A percentile compares a stretch with the other conserved stretches of the same genome.
Evolutionary conservation across 2,329 filamentous ascomycete genomes (phyloP).

Genomic region (Trichoderma atroviride): DNA sequence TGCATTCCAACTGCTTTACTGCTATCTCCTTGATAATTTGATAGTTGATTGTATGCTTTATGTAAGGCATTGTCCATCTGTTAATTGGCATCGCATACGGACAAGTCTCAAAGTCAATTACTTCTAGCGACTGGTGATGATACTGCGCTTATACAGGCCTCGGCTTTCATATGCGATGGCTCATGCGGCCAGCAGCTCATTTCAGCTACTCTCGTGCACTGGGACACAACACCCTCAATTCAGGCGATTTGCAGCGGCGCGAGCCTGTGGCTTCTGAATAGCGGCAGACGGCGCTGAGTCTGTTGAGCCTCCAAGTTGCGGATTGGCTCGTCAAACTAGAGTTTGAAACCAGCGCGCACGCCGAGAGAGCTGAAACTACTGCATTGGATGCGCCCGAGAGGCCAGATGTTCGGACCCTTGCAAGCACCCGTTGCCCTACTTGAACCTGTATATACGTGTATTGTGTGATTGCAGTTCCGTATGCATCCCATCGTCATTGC

Average conservation of each 20-base stretch:
- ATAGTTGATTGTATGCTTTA: not conserved
- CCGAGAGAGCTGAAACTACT: not conserved
- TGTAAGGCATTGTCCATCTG: not conserved
- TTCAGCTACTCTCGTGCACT: not conserved
- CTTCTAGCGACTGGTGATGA: not conserved
- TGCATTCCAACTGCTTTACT: not conserved
- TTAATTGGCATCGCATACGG: not conserved
- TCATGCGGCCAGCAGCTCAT: not conserved
- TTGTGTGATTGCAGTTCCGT: not conserved
- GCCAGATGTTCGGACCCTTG: not conserved
- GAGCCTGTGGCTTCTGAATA: slow-evolving; percentile 1
- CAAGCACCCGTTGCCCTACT: not conserved
- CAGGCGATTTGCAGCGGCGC: not conserved
- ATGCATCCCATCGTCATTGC: not conserved
- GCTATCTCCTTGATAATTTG: not conserved
- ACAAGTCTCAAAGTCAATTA: not conserved
- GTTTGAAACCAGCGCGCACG: not conserved
- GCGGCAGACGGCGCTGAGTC: slow-evolving; percentile 2
- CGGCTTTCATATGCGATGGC: not conserved
- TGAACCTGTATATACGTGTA: not conserved
- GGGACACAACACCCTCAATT: not conserved
- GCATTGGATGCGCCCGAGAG: not conserved
- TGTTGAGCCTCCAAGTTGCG: not conserved
- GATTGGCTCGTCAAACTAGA: not conserved
- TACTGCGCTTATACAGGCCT: not conserved